Evolutionary conservation across 2,329 filamentous ascomycete genomes (phyloP), one percentile per base, ranked within the genome.

Genomic region (Trichoderma harzianum): DNA sequence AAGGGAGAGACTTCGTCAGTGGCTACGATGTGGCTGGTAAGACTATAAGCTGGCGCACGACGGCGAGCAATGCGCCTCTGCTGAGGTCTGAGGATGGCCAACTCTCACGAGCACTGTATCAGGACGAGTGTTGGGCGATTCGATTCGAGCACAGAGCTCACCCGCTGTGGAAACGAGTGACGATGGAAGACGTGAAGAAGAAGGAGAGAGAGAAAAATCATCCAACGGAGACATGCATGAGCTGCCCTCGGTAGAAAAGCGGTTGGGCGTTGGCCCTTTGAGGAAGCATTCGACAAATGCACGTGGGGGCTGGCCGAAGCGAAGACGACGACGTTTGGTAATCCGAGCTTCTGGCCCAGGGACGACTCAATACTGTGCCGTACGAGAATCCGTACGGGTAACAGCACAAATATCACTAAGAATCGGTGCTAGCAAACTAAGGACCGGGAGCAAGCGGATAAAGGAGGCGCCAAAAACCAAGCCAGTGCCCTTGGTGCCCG

Each of bases 1-100:
- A 53, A 21, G 60, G 53, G 62, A 43, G 43, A 34, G 34, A 57
- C 64, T 57, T 69, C 70, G 70, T 72, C 64, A 72, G 70, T 69
- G 70, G 70, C 70, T 64, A 34, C 60, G 64, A 65, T 62, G 70
- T 68, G 63, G 70, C 55, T 68, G 70, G 64, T 69, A 65, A 72
- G 64, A 32, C 34, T 58, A 62, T 51, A 26, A 58, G 64, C 64
- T 47, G 64, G 63, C 30, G 62, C 30, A 67, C 61, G 30, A 43
- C 57, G 55, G 63, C 53, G 58, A 53, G 57, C 57, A 72, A 72
- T 65, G 55, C 63, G 70, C 67, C 67, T 55, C 43, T 68, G n/a
- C 34, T 63, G 51, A 21, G 58, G 24, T 58, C 43, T 7, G 4
- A 62, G 43, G 24, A 57, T 32, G 24, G 55, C 53, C 39, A 26